Base-by-base conservation (phyloP, 805 yeast genomes). In the Saccharomycopsis capsularis region DNA sequence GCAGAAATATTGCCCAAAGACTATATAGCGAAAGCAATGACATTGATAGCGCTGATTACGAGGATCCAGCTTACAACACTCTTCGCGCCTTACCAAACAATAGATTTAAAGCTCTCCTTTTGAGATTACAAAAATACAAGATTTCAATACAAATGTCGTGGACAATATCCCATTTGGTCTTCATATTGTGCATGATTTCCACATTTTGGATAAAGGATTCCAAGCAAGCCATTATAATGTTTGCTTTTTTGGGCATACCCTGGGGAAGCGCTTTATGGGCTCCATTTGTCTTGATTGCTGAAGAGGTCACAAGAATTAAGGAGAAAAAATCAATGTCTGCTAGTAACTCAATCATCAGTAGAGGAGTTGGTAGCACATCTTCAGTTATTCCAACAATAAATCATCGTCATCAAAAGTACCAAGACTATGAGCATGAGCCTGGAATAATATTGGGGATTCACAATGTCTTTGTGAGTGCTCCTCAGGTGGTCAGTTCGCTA, bases 231-330 rank as follows among this genome's bases (percentile, higher is more conserved):
- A 70, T 78, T 6, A 54, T 65, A 0, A 59, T 79, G 59, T 74
- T 79, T 55, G 79, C 70, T 0, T 56, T 78, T 15, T 59, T 78
- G 40, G 85, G 85, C 2, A 63, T 79, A 19, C 73, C 83, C 0
- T 80, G 85, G 85, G 84, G 85, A 1, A 69, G 69, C 51, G 80
- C 83, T 0, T 67, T 78, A 16, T 80, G 85, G 85, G 79, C 81
- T 2, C 85, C 85, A 4, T 80, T 78, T 60, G 79, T 78, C 1
- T 57, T 80, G 35, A 77, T 80, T 9, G 74, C 82, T 30, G 81
- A 77, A 56, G 82, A 77, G 53, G 67, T 76, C 16, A 67, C 79
- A 27, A 62, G 79, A 46, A 73, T 76, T 27, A 75, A 73, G 52
- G 77, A 72, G 54, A 66, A 71, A 25, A 74, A 73, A 27, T 23